Conservation (phyloP, 768 basidiomycete species). For the Pilatotrama ljubarskyi region DNA sequence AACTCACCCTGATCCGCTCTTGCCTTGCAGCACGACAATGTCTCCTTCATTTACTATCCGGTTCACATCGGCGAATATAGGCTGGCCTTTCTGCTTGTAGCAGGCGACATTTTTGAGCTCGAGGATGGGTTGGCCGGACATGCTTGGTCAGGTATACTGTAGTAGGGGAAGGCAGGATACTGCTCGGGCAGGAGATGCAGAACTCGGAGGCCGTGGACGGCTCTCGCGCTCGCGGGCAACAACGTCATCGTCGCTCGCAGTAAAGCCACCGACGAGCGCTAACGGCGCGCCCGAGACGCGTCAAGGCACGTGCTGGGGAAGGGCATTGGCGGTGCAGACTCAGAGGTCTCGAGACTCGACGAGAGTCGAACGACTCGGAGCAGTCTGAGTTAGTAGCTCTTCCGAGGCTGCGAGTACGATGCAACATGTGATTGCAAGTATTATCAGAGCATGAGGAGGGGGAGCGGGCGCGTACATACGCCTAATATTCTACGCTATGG, state of each 20-base stretch:
- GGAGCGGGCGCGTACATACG: slow-evolving; percentile 12
- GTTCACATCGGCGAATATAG: slow-evolving; percentile 60
- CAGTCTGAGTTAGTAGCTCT: no score
- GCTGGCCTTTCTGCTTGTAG: slow-evolving; percentile 43
- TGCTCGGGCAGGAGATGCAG: neutral
- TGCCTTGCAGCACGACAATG: slow-evolving; percentile 74
- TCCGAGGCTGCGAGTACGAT: neutral
- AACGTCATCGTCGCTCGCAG: neutral
- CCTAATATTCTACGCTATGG: slow-evolving; percentile 22
- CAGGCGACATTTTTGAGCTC: slow-evolving; percentile 54
- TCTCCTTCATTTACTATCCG: slow-evolving; percentile 72
- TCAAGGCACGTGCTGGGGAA: neutral
- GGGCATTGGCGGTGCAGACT: neutral
- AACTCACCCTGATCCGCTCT: slow-evolving; percentile 70
- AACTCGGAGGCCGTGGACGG: neutral
- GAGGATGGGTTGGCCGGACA: slow-evolving; percentile 40
- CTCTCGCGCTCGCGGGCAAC: no score
- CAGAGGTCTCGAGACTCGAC: no score
- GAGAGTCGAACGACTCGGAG: no score
- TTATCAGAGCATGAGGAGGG: slow-evolving; percentile 25
- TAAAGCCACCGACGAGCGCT: neutral
- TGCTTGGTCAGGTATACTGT: neutral
- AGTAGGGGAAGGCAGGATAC: neutral
- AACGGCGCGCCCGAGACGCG: neutral
- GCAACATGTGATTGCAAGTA: slow-evolving; percentile 16